A percentile compares a stretch with the other conserved stretches of the same genome.
Conservation (phyloP, 2,329 filamentous ascomycete species). For the Penicillium nordicum region DNA sequence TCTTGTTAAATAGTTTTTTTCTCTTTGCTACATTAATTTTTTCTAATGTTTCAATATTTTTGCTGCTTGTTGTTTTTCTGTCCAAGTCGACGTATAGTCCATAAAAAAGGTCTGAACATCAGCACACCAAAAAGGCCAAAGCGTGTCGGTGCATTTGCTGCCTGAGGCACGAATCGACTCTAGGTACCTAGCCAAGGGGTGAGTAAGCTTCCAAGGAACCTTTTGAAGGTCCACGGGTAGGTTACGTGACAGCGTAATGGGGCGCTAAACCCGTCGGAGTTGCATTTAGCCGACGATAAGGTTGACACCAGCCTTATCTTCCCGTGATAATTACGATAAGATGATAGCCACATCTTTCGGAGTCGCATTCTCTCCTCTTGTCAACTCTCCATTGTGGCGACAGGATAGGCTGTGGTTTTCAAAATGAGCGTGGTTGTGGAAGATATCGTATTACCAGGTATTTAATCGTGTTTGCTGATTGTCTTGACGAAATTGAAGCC, state of each 20-base stretch:
- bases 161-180: too few species aligned
- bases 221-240: too few species aligned
- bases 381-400: background rate
- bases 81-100: too few species aligned
- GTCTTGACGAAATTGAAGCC: background rate
- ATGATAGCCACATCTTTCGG: background rate
- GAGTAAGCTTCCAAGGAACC: too few species aligned
- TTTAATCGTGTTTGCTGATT: background rate
- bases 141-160: too few species aligned
- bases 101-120: too few species aligned
- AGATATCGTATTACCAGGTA: slow-evolving; percentile 14
- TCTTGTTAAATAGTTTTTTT: background rate
- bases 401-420: background rate
- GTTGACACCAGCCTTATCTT: background rate
- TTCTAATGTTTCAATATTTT: background rate
- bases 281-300: background rate
- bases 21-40: background rate
- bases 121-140: too few species aligned
- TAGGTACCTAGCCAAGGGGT: too few species aligned
- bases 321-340: background rate
- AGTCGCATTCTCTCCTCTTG: background rate
- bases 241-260: too few species aligned
- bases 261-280: background rate
- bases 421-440: slow-evolving; percentile 18
- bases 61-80: background rate